Evolutionary conservation across 2,329 filamentous ascomycete genomes (phyloP).

Genomic region (Metarhizium guizhouense): DNA sequence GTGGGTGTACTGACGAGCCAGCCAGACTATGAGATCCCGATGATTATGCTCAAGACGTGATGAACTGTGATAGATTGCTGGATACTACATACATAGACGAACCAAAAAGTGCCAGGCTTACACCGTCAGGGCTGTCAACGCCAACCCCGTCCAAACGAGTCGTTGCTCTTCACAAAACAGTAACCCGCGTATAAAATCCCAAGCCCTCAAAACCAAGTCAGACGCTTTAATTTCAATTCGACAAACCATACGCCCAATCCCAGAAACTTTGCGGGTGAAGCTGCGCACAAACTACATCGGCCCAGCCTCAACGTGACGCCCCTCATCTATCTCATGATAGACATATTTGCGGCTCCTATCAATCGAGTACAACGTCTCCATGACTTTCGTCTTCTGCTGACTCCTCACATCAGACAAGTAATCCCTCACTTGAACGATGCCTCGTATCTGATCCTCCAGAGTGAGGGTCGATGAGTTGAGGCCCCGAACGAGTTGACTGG

Average conservation of each 20-base stretch:
- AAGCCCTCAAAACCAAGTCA: not conserved
- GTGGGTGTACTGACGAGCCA: not conserved
- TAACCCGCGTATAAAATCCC: not conserved
- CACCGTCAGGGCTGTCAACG: not conserved
- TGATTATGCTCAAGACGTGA: not conserved
- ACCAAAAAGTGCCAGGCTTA: not conserved
- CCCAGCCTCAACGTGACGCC: slow-evolving; percentile 11
- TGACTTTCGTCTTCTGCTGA: slow-evolving; percentile 72
- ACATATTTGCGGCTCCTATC: slow-evolving; percentile 8
- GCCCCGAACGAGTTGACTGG: slow-evolving; percentile 71
- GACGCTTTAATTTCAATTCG: no score
- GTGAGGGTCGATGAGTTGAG: slow-evolving; percentile 60
- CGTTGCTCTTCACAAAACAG: not conserved
- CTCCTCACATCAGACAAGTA: slow-evolving; percentile 70
- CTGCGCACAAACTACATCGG: not conserved
- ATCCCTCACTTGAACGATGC: slow-evolving; percentile 69
- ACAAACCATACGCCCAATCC: not conserved
- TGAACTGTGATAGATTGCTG: not conserved
- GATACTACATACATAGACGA: not conserved
- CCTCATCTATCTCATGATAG: slow-evolving; percentile 19
- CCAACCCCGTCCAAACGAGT: not conserved
- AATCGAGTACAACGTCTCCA: slow-evolving; percentile 54
- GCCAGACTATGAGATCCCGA: not conserved
- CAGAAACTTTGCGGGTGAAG: not conserved
- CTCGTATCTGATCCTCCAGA: slow-evolving; percentile 77